These are phyloP conservation scores for Drechslera avenae DNA, from an alignment of 2,329 filamentous ascomycete genomes.

Conservation along the genomic window DNA sequence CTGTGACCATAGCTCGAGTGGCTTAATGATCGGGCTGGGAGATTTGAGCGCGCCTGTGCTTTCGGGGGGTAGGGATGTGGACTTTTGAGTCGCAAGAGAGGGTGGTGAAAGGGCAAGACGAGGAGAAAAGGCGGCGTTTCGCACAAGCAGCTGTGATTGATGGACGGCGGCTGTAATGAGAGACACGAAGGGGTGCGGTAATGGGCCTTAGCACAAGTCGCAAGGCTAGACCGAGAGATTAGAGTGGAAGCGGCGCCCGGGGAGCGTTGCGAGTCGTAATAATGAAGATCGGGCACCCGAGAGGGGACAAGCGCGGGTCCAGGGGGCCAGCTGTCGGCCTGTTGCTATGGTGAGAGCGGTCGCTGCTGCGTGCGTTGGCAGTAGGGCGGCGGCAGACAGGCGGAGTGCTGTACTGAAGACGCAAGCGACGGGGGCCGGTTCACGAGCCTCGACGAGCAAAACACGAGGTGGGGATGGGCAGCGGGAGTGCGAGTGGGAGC, in stretches of 20 bases:
- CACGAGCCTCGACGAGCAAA: constrained; percentile 17
- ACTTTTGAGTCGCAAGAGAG: constrained; percentile 26
- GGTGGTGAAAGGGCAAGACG: constrained; percentile 30
- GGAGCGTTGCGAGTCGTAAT: constrained; percentile 41
- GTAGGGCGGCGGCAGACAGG: constrained; percentile 18
- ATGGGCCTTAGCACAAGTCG: constrained; percentile 47
- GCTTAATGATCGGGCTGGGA: constrained; percentile 45
- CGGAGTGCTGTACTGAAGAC: too few species aligned
- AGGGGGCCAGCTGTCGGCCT: constrained; percentile 41
- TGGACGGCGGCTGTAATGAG: constrained; percentile 34
- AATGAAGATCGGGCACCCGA: constrained; percentile 40
- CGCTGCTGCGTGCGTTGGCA: constrained; percentile 47
- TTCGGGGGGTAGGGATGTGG: constrained; percentile 45
- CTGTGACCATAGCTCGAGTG: constrained; percentile 47
- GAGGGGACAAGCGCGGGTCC: constrained; percentile 36
- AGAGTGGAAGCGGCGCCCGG: constrained; percentile 43
- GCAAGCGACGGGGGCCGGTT: constrained; percentile 15
- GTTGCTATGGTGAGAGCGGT: constrained; percentile 49
- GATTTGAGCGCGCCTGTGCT: constrained; percentile 44
- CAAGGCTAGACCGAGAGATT: constrained; percentile 44
- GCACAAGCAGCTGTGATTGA: constrained; percentile 35
- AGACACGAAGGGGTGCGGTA: constrained; percentile 31
- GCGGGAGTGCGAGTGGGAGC: background rate
- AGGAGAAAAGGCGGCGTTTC: constrained; percentile 26
- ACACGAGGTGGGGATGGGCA: constrained; percentile 17